Conservation (phyloP, 2,329 filamentous ascomycete genomes). For the Xylariaceae sp. region DNA sequence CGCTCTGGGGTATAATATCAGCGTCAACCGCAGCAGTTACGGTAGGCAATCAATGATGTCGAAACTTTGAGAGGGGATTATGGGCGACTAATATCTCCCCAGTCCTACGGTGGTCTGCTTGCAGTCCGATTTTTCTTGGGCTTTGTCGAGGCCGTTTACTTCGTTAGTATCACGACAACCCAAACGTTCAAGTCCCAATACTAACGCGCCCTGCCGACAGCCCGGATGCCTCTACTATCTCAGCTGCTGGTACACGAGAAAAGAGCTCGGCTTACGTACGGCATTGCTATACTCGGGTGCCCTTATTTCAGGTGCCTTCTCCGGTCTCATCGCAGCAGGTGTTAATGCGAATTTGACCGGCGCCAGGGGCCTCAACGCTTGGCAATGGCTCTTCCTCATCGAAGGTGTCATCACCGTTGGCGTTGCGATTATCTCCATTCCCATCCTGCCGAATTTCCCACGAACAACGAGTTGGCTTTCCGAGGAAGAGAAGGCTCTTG, state of each 20-base stretch:
- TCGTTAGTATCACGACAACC: slow-evolving; percentile 32
- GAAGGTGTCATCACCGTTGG: slow-evolving; percentile 61
- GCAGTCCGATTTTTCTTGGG: slow-evolving; percentile 41
- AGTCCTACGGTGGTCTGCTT: slow-evolving; percentile 35
- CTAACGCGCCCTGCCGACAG: slow-evolving; percentile 21
- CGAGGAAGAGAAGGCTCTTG: slow-evolving; percentile 52
- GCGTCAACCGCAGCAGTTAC: slow-evolving; percentile 36
- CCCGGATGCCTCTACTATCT: slow-evolving; percentile 60
- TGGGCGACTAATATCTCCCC: too few species aligned
- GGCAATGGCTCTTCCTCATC: slow-evolving; percentile 65
- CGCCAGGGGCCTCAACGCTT: slow-evolving; percentile 50
- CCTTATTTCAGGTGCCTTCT: slow-evolving; percentile 66
- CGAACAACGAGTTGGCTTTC: slow-evolving; percentile 52
- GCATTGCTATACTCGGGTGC: slow-evolving; percentile 63
- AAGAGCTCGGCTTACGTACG: slow-evolving; percentile 61
- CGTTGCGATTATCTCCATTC: slow-evolving; percentile 52
- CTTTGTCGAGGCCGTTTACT: slow-evolving; percentile 41
- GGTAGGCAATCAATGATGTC: slow-evolving; percentile 7
- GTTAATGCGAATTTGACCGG: slow-evolving; percentile 63
- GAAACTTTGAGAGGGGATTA: too few species aligned
- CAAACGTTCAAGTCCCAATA: not conserved
- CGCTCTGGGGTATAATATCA: slow-evolving; percentile 46
- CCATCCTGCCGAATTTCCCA: slow-evolving; percentile 64
- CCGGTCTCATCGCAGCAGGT: slow-evolving; percentile 58
- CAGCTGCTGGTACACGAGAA: slow-evolving; percentile 62